Evolutionary conservation across 2,329 filamentous ascomycete genomes (phyloP).

Genomic region (Claviceps pazoutovae): DNA sequence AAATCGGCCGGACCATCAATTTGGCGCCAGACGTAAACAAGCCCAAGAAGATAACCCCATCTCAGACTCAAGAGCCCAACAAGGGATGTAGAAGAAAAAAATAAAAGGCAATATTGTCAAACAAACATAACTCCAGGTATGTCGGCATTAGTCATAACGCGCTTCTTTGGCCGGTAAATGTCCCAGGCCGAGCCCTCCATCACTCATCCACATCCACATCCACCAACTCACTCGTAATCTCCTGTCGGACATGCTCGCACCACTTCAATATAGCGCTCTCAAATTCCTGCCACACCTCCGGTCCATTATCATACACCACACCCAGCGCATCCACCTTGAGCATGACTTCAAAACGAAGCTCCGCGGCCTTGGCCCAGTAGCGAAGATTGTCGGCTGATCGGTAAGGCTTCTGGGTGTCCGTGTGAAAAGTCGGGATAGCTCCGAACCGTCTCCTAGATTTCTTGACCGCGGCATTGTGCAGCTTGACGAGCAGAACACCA

Average conservation of each 20-base stretch:
- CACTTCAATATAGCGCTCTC: conserved; percentile 72
- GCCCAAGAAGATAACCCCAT: background rate
- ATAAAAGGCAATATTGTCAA: background rate
- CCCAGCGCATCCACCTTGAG: conserved; percentile 75
- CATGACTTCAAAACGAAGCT: conserved; percentile 82
- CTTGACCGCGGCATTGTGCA: conserved; percentile 81
- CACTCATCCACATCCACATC: conserved; percentile 8
- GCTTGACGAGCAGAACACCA: conserved; percentile 65
- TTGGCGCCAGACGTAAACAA: background rate
- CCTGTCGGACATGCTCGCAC: conserved; percentile 69
- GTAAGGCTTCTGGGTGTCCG: conserved; percentile 91
- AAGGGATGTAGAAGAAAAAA: background rate
- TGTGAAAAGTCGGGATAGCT: conserved; percentile 75
- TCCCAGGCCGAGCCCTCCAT: background rate
- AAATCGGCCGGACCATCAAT: background rate
- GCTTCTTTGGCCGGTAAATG: conserved; percentile 1
- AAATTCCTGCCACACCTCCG: conserved; percentile 64
- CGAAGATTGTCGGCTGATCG: conserved; percentile 84
- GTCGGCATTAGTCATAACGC: conserved; percentile 7
- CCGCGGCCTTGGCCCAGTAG: conserved; percentile 92
- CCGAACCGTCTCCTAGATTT: conserved; percentile 80
- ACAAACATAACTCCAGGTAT: conserved; percentile 1
- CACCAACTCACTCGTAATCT: conserved; percentile 57
- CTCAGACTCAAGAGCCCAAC: background rate
- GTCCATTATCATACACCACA: conserved; percentile 61